Base-by-base conservation (phyloP, 176 grass and related monocot species). In the Eremochloa ophiuroides region DNA sequence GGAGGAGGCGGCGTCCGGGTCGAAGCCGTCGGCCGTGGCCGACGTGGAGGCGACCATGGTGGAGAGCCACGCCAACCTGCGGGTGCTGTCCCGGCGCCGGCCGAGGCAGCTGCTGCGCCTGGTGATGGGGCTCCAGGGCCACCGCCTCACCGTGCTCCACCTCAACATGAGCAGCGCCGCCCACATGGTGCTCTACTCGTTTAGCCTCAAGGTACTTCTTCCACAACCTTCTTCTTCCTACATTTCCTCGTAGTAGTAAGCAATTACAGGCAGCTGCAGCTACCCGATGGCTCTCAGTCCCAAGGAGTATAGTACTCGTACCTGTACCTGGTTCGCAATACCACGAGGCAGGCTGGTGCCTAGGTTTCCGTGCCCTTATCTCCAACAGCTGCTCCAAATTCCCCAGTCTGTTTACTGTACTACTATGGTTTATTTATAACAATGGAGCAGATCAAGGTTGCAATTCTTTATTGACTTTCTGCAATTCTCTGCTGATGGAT, bases 11-110 rank as follows among this genome's bases (percentile, higher is more conserved):
- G 34, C 39, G 35, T 53, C 77, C 1, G 76, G 78, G 23, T 82
- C 89, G 34, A 97, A 86, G 83, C 91, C 74, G 22, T 80, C 80
- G 2, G 55, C 77, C 2, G 78, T 91, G 83, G 94, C 91, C 20
- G 94, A 97, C 39, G 87, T 97, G 29, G 94, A 97, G 83, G 94
- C 90, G 67, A 93, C 86, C 53, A 93, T 97, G 83, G 86, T 93
- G 55, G 94, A 97, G 76, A 93, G 77, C 83, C 91, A 97, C 61
- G 91, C 91, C 2, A 97, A 85, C 75, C 83, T 97, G 66, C 85
- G 89, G 12, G 65, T 97, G 31, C 62, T 91, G 25, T 84, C 94
- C 29, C 87, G 68, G 68, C 83, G 83, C 56, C 85, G 80, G 62
- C 84, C 91, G 9, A 89, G 84, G 68, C 91, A 97, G 67, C 86